Evolutionary conservation across 1,284 basidiomycete species (phyloP).

Genomic region (Ustilago vetiveriae): DNA sequence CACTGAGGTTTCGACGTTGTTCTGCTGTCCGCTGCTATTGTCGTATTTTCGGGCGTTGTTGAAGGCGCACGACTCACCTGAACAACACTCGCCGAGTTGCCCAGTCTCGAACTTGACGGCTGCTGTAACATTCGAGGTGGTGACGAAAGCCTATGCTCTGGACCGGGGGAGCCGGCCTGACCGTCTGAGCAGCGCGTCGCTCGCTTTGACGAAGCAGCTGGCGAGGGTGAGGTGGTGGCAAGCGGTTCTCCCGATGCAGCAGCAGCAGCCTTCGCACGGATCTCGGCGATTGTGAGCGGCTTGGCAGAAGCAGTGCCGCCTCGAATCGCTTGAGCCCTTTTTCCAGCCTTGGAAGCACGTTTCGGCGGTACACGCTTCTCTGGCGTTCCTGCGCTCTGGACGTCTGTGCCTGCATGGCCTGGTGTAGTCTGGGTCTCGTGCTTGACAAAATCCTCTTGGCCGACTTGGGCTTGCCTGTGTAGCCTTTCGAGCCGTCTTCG

Average conservation of each 20-base stretch:
- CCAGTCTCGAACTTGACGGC: neutral
- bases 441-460: constrained; percentile 1
- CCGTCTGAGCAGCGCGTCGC: neutral
- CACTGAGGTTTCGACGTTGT: neutral
- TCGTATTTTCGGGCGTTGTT: too few relatives aligned
- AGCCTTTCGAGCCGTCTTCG: constrained; percentile 6
- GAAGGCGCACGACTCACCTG: too few relatives aligned
- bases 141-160: neutral
- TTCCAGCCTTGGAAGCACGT: constrained; percentile 27
- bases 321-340: constrained; percentile 33
- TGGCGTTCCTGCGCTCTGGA: neutral
- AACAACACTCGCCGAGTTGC: neutral
- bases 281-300: constrained; percentile 37
- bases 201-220: neutral
- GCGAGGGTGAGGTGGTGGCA: neutral
- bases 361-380: constrained; percentile 19
- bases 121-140: too few relatives aligned
- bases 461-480: neutral
- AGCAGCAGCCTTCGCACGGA: constrained; percentile 25
- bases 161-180: too few relatives aligned
- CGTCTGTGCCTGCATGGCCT: neutral
- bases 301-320: constrained; percentile 17
- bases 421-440: constrained; percentile 1
- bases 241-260: constrained; percentile 8
- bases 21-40: neutral